Evolutionary conservation across 2,329 filamentous ascomycete genomes (phyloP).

Genomic region (Diaporthe vexans): DNA sequence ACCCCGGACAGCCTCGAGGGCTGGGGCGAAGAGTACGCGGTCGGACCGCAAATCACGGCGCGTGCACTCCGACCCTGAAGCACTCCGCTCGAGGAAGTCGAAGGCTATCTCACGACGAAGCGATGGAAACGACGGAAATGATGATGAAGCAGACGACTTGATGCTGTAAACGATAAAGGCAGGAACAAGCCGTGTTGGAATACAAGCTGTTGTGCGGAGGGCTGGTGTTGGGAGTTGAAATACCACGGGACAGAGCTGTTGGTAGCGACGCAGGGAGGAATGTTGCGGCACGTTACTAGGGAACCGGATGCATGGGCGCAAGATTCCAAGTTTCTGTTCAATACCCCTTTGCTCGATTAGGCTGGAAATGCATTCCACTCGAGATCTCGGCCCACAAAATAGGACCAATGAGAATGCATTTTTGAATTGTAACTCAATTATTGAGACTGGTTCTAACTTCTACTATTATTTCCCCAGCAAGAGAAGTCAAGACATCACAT

Average conservation of each 20-base stretch:
- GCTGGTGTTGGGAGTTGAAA: not conserved
- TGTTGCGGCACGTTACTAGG: not conserved
- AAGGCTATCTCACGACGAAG: not conserved
- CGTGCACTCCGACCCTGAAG: not conserved
- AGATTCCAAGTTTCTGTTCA: constrained; percentile 25
- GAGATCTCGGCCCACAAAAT: not conserved
- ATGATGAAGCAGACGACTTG: constrained; percentile 21
- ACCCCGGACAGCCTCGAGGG: not conserved
- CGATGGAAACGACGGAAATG: not conserved
- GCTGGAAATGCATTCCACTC: constrained; percentile 26
- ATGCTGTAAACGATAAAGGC: constrained; percentile 9
- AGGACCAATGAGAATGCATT: not conserved
- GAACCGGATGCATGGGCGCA: not conserved
- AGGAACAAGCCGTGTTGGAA: constrained; percentile 2
- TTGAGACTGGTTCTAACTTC: not conserved
- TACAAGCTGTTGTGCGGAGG: not conserved
- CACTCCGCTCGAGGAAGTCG: not conserved
- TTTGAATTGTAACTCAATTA: not conserved
- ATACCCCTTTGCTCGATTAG: constrained; percentile 10
- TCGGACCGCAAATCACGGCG: not conserved
- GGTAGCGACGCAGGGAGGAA: not conserved
- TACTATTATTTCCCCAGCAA: too few relatives aligned
- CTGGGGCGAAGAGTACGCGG: not conserved
- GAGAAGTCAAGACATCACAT: too few relatives aligned
- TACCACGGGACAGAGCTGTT: constrained; percentile 11